Conservation (phyloP, 371 early-diverging fungal species). For the Mortierella sp. region DNA sequence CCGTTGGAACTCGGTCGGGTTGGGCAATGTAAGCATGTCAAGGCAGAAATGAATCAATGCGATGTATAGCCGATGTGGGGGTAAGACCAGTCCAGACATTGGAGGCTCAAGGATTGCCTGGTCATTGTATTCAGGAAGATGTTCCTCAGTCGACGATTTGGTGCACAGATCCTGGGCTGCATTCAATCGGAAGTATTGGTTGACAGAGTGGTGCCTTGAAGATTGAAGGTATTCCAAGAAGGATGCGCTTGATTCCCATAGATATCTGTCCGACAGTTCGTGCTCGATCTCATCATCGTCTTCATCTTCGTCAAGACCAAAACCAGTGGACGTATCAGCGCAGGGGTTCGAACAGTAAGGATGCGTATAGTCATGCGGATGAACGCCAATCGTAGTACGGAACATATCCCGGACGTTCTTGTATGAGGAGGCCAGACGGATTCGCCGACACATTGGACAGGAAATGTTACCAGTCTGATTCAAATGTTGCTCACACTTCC, state of each 20-base stretch:
- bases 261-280: constrained; percentile 37
- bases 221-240: constrained; percentile 25
- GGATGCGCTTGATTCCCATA: constrained; percentile 32
- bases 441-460: constrained; percentile 42
- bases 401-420: constrained; percentile 22
- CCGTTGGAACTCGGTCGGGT: constrained; percentile 25
- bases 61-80: constrained; percentile 41
- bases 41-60: constrained; percentile 40
- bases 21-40: constrained; percentile 42
- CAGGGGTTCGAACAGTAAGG: neutral
- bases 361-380: constrained; percentile 28
- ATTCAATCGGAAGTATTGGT: constrained; percentile 34
- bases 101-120: constrained; percentile 30
- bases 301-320: neutral
- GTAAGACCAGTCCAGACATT: constrained; percentile 33
- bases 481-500: constrained; percentile 37
- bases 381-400: constrained; percentile 34
- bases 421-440: constrained; percentile 23
- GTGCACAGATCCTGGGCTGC: constrained; percentile 32
- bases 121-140: constrained; percentile 41
- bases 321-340: too few species aligned
- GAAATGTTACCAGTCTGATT: constrained; percentile 28
- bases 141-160: constrained; percentile 13
- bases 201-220: constrained; percentile 2
- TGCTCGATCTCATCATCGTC: constrained; percentile 16